phyloP scores from a whole-genome alignment of 2,329 filamentous ascomycete genomes.

The Tolypocladium cylindrosporum region DNA sequence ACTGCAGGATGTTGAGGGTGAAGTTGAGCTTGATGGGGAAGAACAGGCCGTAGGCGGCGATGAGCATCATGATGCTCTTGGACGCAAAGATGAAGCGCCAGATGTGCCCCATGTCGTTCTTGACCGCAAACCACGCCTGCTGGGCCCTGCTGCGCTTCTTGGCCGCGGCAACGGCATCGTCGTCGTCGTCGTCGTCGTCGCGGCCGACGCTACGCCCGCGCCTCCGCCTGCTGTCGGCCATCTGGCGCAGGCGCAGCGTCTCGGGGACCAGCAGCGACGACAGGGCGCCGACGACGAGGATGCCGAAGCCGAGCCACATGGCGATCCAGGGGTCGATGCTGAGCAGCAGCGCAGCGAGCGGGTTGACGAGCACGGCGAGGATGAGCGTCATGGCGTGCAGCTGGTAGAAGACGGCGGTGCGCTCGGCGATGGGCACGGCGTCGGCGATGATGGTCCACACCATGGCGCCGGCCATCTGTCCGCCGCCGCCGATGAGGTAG shows the following conservation, averaged over 20 bases:
- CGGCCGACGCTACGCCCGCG: slow-evolving; percentile 1
- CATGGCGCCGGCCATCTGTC: slow-evolving; percentile 29
- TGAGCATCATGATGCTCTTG: slow-evolving; percentile 24
- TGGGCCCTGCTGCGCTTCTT: slow-evolving; percentile 5
- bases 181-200: neutral
- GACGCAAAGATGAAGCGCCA: slow-evolving; percentile 30
- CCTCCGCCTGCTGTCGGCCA: slow-evolving; percentile 13
- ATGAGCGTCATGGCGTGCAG: slow-evolving; percentile 24
- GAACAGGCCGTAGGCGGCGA: slow-evolving; percentile 20
- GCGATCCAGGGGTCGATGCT: slow-evolving; percentile 28
- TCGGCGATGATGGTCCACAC: slow-evolving; percentile 35
- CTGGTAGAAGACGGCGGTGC: slow-evolving; percentile 31
- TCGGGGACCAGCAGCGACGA: slow-evolving; percentile 28
- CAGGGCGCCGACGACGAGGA: slow-evolving; percentile 17
- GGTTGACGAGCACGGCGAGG: slow-evolving; percentile 27
- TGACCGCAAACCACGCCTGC: slow-evolving; percentile 14
- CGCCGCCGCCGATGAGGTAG: slow-evolving; percentile 31
- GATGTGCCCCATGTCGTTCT: slow-evolving; percentile 23
- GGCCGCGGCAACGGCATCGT: neutral
- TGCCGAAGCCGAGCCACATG: slow-evolving; percentile 22
- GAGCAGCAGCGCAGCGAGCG: slow-evolving; percentile 30
- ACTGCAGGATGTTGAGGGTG: slow-evolving; percentile 35
- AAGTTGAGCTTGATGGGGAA: slow-evolving; percentile 19
- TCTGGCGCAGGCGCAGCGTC: slow-evolving; percentile 26
- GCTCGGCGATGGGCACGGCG: slow-evolving; percentile 24